These are phyloP conservation scores for Raddia guianensis DNA, from an alignment of 176 grass and related monocot species.

Conservation along the genomic window DNA sequence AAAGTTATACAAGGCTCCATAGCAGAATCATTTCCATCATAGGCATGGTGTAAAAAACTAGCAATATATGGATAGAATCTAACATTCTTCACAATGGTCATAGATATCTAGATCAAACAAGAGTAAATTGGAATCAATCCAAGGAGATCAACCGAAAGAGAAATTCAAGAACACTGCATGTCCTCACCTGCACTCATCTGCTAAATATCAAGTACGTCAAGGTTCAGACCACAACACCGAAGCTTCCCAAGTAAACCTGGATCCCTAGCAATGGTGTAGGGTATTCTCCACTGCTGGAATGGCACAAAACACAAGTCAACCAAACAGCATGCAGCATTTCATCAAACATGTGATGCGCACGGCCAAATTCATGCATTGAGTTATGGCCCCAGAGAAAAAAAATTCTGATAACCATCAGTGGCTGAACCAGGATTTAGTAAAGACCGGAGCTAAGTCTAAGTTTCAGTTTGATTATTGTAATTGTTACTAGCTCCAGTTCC, in stretches of 20 bases:
- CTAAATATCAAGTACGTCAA: not conserved
- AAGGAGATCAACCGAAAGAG: not conserved
- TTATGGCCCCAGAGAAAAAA: no score
- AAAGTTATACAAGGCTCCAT: constrained; percentile 14
- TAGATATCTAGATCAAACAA: not conserved
- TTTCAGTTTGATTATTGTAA: no score
- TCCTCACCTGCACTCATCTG: constrained; percentile 54
- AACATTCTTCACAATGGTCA: not conserved
- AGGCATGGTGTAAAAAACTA: no score
- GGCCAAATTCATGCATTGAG: not conserved
- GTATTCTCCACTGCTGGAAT: constrained; percentile 2
- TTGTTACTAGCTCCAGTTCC: no score
- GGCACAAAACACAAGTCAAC: not conserved
- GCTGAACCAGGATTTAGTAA: no score
- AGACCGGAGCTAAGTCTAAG: no score
- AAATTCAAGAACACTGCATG: not conserved
- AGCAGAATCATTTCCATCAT: no score
- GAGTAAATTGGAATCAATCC: not conserved
- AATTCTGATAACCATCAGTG: no score
- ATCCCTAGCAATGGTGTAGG: not conserved
- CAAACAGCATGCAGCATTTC: not conserved
- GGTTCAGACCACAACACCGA: not conserved
- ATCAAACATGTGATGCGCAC: constrained; percentile 1
- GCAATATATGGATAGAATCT: no score
- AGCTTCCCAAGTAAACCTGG: not conserved